Conservation (phyloP, 805 yeast species). For the Pichia manshurica region DNA sequence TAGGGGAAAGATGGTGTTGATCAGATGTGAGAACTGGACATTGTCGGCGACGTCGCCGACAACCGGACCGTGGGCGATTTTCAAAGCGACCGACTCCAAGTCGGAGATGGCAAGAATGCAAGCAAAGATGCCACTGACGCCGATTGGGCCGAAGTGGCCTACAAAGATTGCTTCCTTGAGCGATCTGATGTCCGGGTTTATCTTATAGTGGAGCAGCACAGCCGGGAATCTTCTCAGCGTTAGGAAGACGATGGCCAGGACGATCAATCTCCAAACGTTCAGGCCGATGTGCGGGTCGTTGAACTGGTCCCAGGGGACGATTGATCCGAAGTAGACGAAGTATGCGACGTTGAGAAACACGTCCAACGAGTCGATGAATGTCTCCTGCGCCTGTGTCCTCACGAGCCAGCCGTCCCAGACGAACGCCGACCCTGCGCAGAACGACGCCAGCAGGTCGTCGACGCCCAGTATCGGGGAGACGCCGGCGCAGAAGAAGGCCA, state of each 20-base stretch:
- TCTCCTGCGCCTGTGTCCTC: slow-evolving; percentile 45
- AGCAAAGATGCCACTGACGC: slow-evolving; percentile 35
- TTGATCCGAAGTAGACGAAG: slow-evolving; percentile 62
- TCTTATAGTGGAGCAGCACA: slow-evolving; percentile 46
- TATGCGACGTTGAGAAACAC: slow-evolving; percentile 55
- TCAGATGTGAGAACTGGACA: slow-evolving; percentile 23
- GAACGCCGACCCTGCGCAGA: slow-evolving; percentile 64
- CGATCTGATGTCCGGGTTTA: slow-evolving; percentile 52
- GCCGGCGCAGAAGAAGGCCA: slow-evolving; percentile 52
- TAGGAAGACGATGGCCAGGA: slow-evolving; percentile 46
- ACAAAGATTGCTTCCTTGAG: slow-evolving; percentile 63
- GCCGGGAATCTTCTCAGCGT: slow-evolving; percentile 50
- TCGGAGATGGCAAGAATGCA: slow-evolving; percentile 27
- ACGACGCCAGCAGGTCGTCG: slow-evolving; percentile 67
- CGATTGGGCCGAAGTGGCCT: slow-evolving; percentile 74
- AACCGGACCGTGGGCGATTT: slow-evolving; percentile 28
- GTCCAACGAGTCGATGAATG: slow-evolving; percentile 59
- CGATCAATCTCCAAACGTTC: slow-evolving; percentile 44
- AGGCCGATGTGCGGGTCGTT: slow-evolving; percentile 40
- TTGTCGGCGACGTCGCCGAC: slow-evolving; percentile 20
- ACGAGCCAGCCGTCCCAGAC: slow-evolving; percentile 62
- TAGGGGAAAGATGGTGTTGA: slow-evolving; percentile 40
- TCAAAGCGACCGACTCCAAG: slow-evolving; percentile 29
- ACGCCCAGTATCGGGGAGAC: slow-evolving; percentile 59
- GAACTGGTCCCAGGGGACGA: slow-evolving; percentile 62